Evolutionary conservation across 2,329 filamentous ascomycete genomes (phyloP).

Genomic region (Curvularia hawaiiensis): DNA sequence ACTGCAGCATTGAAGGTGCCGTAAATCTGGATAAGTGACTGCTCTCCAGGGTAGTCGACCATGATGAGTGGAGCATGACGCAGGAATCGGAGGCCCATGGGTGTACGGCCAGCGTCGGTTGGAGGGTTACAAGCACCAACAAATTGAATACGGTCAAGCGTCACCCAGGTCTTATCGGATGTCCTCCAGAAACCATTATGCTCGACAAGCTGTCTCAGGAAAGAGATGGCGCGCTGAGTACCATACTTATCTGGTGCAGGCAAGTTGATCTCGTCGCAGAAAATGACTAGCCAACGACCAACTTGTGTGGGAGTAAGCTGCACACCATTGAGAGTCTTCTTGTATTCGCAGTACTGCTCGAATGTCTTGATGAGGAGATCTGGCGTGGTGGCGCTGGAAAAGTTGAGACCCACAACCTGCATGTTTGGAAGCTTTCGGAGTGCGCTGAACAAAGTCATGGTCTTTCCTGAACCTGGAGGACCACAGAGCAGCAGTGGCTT

Average conservation of each 20-base stretch:
- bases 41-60: constrained; percentile 98
- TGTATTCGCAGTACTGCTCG: constrained; percentile 99
- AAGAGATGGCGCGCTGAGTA: constrained; percentile 95
- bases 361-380: constrained; percentile 99
- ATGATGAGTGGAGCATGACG: constrained; percentile 98
- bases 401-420: constrained; percentile 99
- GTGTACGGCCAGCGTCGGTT: constrained; percentile 94
- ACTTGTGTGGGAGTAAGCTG: constrained; percentile 96
- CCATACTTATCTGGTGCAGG: constrained; percentile 97
- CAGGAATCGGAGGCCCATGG: constrained; percentile 90
- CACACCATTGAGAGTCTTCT: constrained; percentile 95
- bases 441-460: constrained; percentile 98
- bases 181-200: constrained; percentile 99
- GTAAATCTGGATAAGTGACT: constrained; percentile 95
- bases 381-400: constrained; percentile 97
- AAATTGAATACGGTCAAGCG: constrained; percentile 96
- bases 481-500: constrained; percentile 96
- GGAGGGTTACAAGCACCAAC: constrained; percentile 98
- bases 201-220: constrained; percentile 95
- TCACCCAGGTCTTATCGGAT: constrained; percentile 97
- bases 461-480: constrained; percentile 98
- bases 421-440: constrained; percentile 96
- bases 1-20: constrained; percentile 97
- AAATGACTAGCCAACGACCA: constrained; percentile 95
- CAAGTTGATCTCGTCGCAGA: constrained; percentile 99